phyloP scores from a whole-genome alignment of 495 filamentous ascomycete genomes.

The Penicillium crystallinum region DNA sequence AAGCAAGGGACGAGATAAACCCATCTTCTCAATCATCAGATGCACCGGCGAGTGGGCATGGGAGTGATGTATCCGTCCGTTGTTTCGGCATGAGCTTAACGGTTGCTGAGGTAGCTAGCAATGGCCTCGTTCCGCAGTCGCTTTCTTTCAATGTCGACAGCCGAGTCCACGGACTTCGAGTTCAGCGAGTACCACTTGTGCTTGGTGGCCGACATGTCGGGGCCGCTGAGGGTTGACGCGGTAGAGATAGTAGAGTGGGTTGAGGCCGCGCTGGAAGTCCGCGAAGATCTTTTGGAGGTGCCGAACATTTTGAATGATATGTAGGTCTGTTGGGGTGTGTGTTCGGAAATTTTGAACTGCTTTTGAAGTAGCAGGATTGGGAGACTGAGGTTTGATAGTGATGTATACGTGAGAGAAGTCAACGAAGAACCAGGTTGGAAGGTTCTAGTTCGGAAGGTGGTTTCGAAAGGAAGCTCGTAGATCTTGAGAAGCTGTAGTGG shows the following conservation, averaged over 20 bases:
- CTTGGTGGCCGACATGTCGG: constrained; percentile 8
- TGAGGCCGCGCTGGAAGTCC: constrained; percentile 21
- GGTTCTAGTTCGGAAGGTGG: too few species aligned
- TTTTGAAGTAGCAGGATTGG: not conserved
- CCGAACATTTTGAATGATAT: constrained; percentile 10
- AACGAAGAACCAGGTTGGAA: too few species aligned
- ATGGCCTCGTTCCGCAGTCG: constrained; percentile 28
- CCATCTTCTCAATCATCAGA: not conserved
- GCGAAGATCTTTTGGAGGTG: constrained; percentile 13
- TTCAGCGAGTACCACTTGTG: constrained; percentile 26
- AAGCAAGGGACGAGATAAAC: not conserved
- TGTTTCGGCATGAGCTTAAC: constrained; percentile 6
- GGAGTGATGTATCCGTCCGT: not conserved
- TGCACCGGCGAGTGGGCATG: not conserved
- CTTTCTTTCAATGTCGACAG: constrained; percentile 5
- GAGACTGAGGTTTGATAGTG: not conserved
- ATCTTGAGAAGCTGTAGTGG: not conserved
- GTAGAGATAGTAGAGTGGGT: constrained; percentile 24
- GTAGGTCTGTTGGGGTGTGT: not conserved
- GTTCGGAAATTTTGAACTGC: not conserved
- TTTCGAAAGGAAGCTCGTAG: not conserved
- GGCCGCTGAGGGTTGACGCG: constrained; percentile 26
- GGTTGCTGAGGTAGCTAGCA: constrained; percentile 26
- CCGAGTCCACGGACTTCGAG: constrained; percentile 6
- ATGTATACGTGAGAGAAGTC: not conserved